Evolutionary conservation across 306 rosid species (phyloP), one percentile per base, ranked within the genome.

Genomic region (Chamaecrista fasciculata): DNA sequence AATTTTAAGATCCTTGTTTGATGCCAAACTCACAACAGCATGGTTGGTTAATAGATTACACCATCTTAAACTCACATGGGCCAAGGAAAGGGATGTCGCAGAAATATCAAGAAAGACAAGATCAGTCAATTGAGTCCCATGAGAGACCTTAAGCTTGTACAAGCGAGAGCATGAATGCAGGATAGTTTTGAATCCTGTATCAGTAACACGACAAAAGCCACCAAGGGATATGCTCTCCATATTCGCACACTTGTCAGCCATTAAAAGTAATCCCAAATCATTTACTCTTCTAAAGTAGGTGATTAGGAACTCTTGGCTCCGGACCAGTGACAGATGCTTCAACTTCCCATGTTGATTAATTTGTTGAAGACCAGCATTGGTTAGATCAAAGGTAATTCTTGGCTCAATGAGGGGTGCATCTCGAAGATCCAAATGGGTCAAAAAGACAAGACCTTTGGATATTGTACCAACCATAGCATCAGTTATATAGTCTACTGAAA

Each of bases 181-280:
- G 78, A 94, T 80, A 1, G 97, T 94, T 83, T 86, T 86, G 84
- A 94, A 90, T 58, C 98, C 97, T 0, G 97, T 90, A 89, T 94
- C 98, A 12, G 97, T 90, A 73, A 94, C 98, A 9, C 96, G 97
- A 66, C 97, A 94, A 78, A 94, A 94, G 77, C 98, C 98, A 24
- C 97, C 91, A 11, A 94, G 90, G 70, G 81, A 86, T 83, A 94
- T 90, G 79, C 95, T 94, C 80, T 94, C 98, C 82, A 94, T 71
- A 72, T 79, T 76, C 25, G 83, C 78, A 59, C 97, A 94, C 63
- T 87, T 89, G 63, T 94, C 98, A 14, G 96, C 97, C 95, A 94
- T 80, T 68, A 90, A 75, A 78, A 94, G 98, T 57, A 94, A 73
- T 28, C 97, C 98, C 11, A 86, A 82, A 80, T 94, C 96, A 58